Evolutionary conservation across 2,329 filamentous ascomycete species (phyloP).

Genomic region (Colletotrichum cuscutae): DNA sequence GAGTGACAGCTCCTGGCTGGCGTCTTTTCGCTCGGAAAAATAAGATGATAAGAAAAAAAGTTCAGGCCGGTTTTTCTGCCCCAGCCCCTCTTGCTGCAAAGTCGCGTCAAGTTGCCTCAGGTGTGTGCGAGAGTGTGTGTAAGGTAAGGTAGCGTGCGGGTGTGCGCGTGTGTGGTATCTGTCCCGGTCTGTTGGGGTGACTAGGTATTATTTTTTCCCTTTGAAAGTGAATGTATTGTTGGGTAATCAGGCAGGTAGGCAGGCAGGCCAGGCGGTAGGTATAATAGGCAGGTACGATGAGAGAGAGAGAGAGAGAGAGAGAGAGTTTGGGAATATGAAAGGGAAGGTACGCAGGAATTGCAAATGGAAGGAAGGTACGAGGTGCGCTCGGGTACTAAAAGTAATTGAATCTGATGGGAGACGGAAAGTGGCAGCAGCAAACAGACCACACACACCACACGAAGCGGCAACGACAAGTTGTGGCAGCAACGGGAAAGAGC

Average conservation of each 20-base stretch:
- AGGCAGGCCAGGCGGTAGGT: no score
- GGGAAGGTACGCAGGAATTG: not conserved
- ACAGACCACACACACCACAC: slow-evolving; percentile 12
- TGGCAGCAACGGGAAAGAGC: not conserved
- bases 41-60: not conserved
- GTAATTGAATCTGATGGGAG: slow-evolving; percentile 4
- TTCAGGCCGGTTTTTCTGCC: not conserved
- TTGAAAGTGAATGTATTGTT: not conserved
- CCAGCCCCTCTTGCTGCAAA: slow-evolving; percentile 19
- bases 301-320: not conserved
- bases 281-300: slow-evolving; percentile 4
- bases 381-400: slow-evolving; percentile 3
- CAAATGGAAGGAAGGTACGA: not conserved
- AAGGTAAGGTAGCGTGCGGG: not conserved
- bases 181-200: not conserved
- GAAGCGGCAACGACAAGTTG: not conserved
- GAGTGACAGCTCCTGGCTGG: not conserved
- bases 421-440: slow-evolving; percentile 18
- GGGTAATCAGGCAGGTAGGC: not conserved
- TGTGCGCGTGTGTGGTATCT: not conserved
- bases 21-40: not conserved
- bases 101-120: slow-evolving; percentile 11
- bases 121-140: slow-evolving; percentile 1
- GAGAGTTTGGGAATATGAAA: not conserved
- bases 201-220: not conserved